These are phyloP conservation scores for Biancaea sappan DNA, from an alignment of 306 rosid genomes.

Conservation along the genomic window DNA sequence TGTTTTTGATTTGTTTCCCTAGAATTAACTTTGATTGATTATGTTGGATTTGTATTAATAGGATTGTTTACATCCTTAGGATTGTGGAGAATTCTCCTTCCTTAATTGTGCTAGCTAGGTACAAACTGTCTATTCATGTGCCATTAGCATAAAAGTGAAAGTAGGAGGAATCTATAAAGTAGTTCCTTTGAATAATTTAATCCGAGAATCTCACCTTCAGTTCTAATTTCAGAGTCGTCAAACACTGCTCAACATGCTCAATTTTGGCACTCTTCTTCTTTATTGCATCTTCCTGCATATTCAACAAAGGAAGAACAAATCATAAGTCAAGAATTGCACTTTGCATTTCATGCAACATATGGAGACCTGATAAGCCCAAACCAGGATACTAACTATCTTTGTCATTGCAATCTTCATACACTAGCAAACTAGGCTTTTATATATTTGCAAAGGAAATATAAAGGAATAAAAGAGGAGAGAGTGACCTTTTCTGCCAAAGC, in stretches of 20 bases:
- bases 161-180: neutral
- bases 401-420: neutral
- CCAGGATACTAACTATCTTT: neutral
- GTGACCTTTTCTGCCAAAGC: slow-evolving; percentile 80
- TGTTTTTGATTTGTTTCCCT: too few species aligned
- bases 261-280: neutral
- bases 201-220: neutral
- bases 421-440: neutral
- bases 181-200: neutral
- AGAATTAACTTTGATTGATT: too few species aligned
- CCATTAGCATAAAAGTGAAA: neutral
- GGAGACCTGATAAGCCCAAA: neutral
- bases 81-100: too few species aligned
- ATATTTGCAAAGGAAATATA: slow-evolving; percentile 5
- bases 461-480: neutral
- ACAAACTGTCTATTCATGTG: too few species aligned
- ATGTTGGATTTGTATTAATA: neutral
- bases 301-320: neutral
- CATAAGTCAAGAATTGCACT: neutral
- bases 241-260: slow-evolving; percentile 5
- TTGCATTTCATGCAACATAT: slow-evolving; percentile 1
- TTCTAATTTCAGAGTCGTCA: neutral
- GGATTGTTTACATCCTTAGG: too few species aligned
- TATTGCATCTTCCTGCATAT: slow-evolving; percentile 1
- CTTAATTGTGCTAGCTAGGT: too few species aligned